These are phyloP conservation scores for Exsudoporus floridanus DNA, from an alignment of 1,284 basidiomycete species.

Conservation along the genomic window DNA sequence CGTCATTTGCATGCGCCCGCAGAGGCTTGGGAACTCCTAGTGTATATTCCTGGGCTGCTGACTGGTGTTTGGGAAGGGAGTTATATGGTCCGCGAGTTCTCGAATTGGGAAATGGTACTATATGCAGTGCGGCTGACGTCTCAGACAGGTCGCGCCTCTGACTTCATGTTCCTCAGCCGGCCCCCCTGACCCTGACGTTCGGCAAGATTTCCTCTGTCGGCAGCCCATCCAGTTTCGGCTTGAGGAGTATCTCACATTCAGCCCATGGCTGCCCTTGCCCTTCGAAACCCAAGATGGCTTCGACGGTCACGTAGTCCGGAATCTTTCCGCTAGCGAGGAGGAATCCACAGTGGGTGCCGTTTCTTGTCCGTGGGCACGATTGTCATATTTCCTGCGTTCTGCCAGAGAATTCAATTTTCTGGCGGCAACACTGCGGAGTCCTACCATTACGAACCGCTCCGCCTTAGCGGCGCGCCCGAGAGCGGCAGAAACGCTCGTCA, in stretches of 20 bases:
- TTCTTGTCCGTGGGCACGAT: conserved; percentile 15
- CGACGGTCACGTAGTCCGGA: conserved; percentile 28
- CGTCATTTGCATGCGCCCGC: conserved; percentile 18
- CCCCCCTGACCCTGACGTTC: conserved; percentile 7
- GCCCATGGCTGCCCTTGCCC: conserved; percentile 35
- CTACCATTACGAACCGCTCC: conserved; percentile 37
- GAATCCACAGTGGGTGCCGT: conserved; percentile 26
- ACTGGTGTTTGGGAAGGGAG: conserved; percentile 58
- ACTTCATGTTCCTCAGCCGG: conserved; percentile 17
- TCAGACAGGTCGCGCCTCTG: conserved; percentile 30
- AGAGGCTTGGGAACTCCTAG: conserved; percentile 30
- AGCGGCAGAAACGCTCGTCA: conserved; percentile 29
- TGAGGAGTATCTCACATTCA: conserved; percentile 32
- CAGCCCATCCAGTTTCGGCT: conserved; percentile 37
- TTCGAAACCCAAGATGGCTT: conserved; percentile 23
- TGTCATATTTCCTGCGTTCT: conserved; percentile 22
- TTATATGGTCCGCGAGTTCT: conserved; percentile 46
- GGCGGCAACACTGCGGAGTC: conserved; percentile 28
- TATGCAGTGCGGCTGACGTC: conserved; percentile 19
- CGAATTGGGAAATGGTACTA: conserved; percentile 12
- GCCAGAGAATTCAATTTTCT: conserved; percentile 30
- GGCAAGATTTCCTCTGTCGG: conserved; percentile 35
- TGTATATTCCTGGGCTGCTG: conserved; percentile 44
- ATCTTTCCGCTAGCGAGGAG: conserved; percentile 24
- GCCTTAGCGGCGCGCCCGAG: conserved; percentile 29